These are phyloP conservation scores for Bruguiera hainesii DNA, from an alignment of 441 rosid genomes.

Conservation along the genomic window DNA sequence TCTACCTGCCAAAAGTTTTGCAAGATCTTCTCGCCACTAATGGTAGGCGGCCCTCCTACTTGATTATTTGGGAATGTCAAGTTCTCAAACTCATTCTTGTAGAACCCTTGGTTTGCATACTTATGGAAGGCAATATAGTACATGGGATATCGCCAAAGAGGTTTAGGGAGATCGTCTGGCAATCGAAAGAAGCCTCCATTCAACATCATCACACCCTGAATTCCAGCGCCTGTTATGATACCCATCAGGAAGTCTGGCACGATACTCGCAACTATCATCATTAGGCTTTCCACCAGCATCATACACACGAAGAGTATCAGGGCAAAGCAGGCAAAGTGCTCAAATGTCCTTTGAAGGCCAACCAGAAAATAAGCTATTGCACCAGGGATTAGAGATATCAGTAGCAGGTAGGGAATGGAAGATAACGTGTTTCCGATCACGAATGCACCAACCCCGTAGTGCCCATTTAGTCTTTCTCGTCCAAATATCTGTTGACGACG, in stretches of 20 bases:
- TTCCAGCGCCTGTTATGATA: conserved; percentile 40
- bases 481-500: conserved; percentile 25
- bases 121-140: conserved; percentile 41
- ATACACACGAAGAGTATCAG: conserved; percentile 29
- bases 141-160: conserved; percentile 41
- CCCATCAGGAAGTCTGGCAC: conserved; percentile 48
- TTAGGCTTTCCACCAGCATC: conserved; percentile 47
- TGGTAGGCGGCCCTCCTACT: conserved; percentile 20
- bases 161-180: conserved; percentile 39
- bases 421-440: conserved; percentile 42
- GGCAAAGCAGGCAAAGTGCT: conserved; percentile 33
- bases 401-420: conserved; percentile 34
- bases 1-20: conserved; percentile 41
- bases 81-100: conserved; percentile 46
- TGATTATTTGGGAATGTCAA: conserved; percentile 35
- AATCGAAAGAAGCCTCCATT: conserved; percentile 40
- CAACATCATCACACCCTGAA: conserved; percentile 46
- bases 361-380: conserved; percentile 40
- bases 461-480: conserved; percentile 46
- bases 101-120: conserved; percentile 45
- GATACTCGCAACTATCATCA: conserved; percentile 45
- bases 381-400: conserved; percentile 36
- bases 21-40: conserved; percentile 37
- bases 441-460: conserved; percentile 39
- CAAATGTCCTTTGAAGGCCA: conserved; percentile 33